These are phyloP conservation scores for Dipodascopsis tothii DNA, from an alignment of 805 yeast genomes.

Conservation along the genomic window DNA sequence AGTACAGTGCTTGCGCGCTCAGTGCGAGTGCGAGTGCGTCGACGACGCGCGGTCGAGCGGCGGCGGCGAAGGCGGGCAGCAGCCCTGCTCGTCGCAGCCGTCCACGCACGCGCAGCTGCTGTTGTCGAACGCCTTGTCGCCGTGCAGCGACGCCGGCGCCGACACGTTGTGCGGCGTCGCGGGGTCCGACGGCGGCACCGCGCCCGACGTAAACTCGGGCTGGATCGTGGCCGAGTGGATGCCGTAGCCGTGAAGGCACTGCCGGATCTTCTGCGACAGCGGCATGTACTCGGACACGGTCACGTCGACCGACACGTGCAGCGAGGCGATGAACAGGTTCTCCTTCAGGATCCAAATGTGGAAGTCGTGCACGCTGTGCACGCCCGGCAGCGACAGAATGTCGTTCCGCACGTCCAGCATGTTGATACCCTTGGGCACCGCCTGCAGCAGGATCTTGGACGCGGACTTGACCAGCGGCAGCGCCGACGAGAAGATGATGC, in stretches of 20 bases:
- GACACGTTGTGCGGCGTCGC: neutral
- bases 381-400: slow-evolving; percentile 60
- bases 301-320: slow-evolving; percentile 70
- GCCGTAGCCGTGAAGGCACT: slow-evolving; percentile 72
- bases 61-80: slow-evolving; percentile 8
- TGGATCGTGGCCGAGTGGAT: slow-evolving; percentile 92
- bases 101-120: slow-evolving; percentile 19
- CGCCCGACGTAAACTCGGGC: slow-evolving; percentile 61
- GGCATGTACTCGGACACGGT: slow-evolving; percentile 54
- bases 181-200: neutral
- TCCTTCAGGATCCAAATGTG: slow-evolving; percentile 96
- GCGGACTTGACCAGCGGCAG: slow-evolving; percentile 81
- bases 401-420: slow-evolving; percentile 66
- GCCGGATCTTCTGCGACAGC: slow-evolving; percentile 70
- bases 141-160: neutral
- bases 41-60: neutral
- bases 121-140: slow-evolving; percentile 2
- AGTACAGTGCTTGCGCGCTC: too few relatives aligned
- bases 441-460: slow-evolving; percentile 81
- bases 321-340: slow-evolving; percentile 73
- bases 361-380: slow-evolving; percentile 83
- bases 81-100: slow-evolving; percentile 19
- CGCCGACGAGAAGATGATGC: slow-evolving; percentile 84
- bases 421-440: slow-evolving; percentile 78
- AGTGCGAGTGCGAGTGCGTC: slow-evolving; percentile 3